These are phyloP conservation scores for Macaranga tanarius DNA, from an alignment of 441 rosid genomes.

Conservation along the genomic window DNA sequence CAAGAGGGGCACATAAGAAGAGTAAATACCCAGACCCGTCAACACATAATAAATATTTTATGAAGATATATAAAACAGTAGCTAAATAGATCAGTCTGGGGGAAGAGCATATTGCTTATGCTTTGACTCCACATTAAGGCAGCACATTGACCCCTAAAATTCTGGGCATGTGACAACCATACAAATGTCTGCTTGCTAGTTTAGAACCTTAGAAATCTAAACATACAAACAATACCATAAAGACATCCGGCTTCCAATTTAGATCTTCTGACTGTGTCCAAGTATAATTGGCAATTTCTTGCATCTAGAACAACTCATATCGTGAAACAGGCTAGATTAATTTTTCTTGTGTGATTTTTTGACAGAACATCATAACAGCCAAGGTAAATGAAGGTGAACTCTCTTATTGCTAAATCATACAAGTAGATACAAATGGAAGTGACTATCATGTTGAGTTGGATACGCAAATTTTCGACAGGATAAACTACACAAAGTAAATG, in stretches of 20 bases:
- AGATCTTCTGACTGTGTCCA: not conserved
- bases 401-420: not conserved
- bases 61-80: not conserved
- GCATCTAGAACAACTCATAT: not conserved
- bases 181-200: not conserved
- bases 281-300: not conserved
- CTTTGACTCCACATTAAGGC: constrained; percentile 4
- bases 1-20: constrained; percentile 13
- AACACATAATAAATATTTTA: not conserved
- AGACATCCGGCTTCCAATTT: not conserved
- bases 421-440: constrained; percentile 2
- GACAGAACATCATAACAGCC: not conserved
- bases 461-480: not conserved
- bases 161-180: not conserved
- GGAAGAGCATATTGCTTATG: not conserved
- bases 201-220: not conserved
- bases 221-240: not conserved
- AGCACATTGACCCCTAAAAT: not conserved
- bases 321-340: not conserved
- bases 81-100: not conserved
- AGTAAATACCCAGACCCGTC: not conserved
- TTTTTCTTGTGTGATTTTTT: not conserved
- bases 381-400: not conserved
- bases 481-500: not conserved
- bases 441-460: not conserved